Percentiles rank a stretch among this genome's conserved stretches.
Conservation (phyloP, 768 basidiomycete species). For the Fistulinella prunicolor region DNA sequence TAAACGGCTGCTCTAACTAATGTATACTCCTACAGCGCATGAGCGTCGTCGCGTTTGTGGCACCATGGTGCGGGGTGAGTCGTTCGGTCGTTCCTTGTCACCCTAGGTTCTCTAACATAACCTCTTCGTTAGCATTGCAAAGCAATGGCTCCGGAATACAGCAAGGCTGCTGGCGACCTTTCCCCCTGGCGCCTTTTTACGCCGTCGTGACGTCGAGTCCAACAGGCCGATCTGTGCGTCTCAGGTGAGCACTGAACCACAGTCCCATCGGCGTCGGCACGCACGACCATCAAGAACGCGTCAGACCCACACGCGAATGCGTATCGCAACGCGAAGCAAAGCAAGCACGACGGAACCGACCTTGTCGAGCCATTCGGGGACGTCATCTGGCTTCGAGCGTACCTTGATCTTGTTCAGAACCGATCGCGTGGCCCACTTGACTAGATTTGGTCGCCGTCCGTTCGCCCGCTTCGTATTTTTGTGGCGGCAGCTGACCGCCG, state of each 20-base stretch:
- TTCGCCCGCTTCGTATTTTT: conserved; percentile 64
- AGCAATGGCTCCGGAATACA: conserved; percentile 79
- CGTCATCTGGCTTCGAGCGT: conserved; percentile 52
- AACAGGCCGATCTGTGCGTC: conserved; percentile 84
- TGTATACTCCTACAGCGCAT: conserved; percentile 49
- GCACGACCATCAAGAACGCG: too few species aligned
- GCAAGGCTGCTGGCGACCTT: conserved; percentile 74
- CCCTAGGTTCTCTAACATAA: too few species aligned
- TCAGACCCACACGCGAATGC: too few species aligned
- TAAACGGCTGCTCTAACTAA: neutral
- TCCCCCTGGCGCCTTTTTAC: conserved; percentile 83
- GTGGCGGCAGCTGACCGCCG: conserved; percentile 58
- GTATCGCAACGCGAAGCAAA: too few species aligned
- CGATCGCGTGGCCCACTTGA: conserved; percentile 70
- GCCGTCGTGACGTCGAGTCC: conserved; percentile 79
- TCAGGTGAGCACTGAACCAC: conserved; percentile 58
- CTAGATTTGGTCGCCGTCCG: conserved; percentile 70
- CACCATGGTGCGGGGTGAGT: conserved; percentile 90
- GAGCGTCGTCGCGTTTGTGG: conserved; percentile 83
- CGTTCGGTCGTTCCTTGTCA: neutral
- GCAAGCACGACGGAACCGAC: too few species aligned
- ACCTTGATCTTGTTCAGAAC: conserved; percentile 71
- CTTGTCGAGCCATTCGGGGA: conserved; percentile 65
- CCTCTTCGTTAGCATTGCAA: conserved; percentile 61
- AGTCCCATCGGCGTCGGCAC: too few species aligned